phyloP scores from a whole-genome alignment of 352 stramenopile genomes.

The Pythium brachiatum region DNA sequence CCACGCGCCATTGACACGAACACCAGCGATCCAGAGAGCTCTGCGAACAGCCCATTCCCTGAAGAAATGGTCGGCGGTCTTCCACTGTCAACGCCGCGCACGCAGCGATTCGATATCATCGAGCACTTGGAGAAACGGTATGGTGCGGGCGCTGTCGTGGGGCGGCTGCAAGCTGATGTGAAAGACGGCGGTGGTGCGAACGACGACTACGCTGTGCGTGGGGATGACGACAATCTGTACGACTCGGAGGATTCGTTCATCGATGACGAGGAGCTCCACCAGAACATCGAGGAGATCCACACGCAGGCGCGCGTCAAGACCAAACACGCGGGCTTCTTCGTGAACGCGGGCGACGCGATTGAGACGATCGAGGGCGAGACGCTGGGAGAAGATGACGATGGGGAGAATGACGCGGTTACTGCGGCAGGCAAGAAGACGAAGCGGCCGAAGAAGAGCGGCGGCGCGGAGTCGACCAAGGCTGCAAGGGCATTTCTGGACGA shows the following conservation, averaged over 20 bases:
- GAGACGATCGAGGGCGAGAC: conserved; percentile 60
- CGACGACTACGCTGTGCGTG: conserved; percentile 33
- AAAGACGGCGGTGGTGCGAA: conserved; percentile 22
- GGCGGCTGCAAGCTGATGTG: conserved; percentile 14
- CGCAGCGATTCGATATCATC: conserved; percentile 84
- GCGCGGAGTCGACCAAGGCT: conserved; percentile 42
- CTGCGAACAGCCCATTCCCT: not conserved
- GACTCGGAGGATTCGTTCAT: conserved; percentile 90
- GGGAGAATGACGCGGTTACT: conserved; percentile 11
- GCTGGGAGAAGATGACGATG: conserved; percentile 11
- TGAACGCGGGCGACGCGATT: conserved; percentile 83
- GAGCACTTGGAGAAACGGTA: conserved; percentile 86
- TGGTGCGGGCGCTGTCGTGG: conserved; percentile 59
- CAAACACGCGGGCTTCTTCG: conserved; percentile 87
- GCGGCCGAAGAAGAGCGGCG: conserved; percentile 38
- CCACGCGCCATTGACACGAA: not conserved
- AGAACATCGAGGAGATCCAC: conserved; percentile 83
- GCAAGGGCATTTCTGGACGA: conserved; percentile 67
- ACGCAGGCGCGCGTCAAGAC: conserved; percentile 71
- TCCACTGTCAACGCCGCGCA: conserved; percentile 22
- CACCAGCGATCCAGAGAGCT: not conserved
- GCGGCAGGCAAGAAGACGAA: conserved; percentile 29
- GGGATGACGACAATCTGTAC: conserved; percentile 84
- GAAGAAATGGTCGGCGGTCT: conserved; percentile 16
- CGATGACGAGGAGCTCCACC: conserved; percentile 76